Evolutionary conservation across 805 yeast species (phyloP).

Genomic region (Saitoella complicata): DNA sequence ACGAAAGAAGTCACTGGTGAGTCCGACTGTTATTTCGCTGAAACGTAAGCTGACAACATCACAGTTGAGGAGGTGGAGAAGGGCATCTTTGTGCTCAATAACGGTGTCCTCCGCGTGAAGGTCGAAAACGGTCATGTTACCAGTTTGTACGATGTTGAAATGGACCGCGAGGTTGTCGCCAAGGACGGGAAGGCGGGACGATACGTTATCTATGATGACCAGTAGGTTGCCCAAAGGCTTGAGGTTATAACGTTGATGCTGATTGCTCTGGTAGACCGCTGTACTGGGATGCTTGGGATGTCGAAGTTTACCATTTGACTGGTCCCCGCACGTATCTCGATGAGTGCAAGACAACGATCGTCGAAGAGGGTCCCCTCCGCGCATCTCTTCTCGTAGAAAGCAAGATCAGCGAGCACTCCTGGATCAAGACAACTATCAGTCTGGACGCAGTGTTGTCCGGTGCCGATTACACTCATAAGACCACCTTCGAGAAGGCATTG

Average conservation of each 20-base stretch:
- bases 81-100: conserved; percentile 36
- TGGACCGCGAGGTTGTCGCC: conserved; percentile 51
- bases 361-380: conserved; percentile 39
- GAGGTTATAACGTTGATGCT: neutral
- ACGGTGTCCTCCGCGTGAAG: conserved; percentile 42
- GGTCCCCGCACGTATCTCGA: conserved; percentile 37
- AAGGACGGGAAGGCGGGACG: conserved; percentile 43
- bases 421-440: conserved; percentile 52
- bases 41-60: conserved; percentile 15
- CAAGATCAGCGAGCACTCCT: conserved; percentile 39
- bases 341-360: conserved; percentile 25
- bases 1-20: neutral
- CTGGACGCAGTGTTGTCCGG: conserved; percentile 34
- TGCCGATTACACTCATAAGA: conserved; percentile 15
- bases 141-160: conserved; percentile 44
- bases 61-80: conserved; percentile 27
- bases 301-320: conserved; percentile 74
- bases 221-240: conserved; percentile 15
- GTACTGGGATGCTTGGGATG: conserved; percentile 94
- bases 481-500: conserved; percentile 16
- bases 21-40: neutral
- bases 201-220: conserved; percentile 68
- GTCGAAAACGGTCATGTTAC: conserved; percentile 48
- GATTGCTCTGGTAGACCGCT: conserved; percentile 53
- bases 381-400: conserved; percentile 49